Conservation (phyloP, 164 flowering plant genomes). For the Nymphaea thermarum region DNA sequence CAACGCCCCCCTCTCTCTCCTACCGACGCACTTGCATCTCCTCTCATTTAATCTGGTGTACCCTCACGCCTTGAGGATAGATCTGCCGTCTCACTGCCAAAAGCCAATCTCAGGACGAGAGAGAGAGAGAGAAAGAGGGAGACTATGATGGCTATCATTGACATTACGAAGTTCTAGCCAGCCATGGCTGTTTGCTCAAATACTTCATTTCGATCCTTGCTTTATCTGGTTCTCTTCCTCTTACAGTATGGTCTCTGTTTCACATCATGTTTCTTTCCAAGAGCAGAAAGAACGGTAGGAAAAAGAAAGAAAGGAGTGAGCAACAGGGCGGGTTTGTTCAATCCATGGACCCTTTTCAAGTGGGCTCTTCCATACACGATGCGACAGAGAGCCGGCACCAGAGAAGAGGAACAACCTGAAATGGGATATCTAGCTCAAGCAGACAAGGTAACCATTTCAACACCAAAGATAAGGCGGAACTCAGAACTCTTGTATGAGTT, state of each 20-base stretch:
- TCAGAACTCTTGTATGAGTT: too few relatives aligned
- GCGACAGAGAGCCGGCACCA: not conserved
- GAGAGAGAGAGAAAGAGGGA: not conserved
- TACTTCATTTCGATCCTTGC: not conserved
- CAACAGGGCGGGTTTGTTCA: not conserved
- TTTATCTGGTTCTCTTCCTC: not conserved
- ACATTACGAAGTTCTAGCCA: not conserved
- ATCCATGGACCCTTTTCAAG: not conserved
- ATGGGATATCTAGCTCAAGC: not conserved
- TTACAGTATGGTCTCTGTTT: not conserved
- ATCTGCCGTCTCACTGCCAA: too few relatives aligned
- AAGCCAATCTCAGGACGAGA: not conserved
- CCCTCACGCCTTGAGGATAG: too few relatives aligned
- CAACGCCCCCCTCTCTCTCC: too few relatives aligned
- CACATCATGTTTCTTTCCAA: not conserved
- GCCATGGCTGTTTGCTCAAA: not conserved
- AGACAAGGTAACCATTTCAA: not conserved
- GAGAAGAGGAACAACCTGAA: not conserved
- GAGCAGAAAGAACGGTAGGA: not conserved
- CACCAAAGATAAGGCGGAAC: not conserved
- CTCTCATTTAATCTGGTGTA: too few relatives aligned
- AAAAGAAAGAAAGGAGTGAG: not conserved
- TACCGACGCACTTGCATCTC: too few relatives aligned
- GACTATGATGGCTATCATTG: not conserved
- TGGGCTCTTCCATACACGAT: not conserved